phyloP scores from a whole-genome alignment of 169 alveolate genomes.

The Plasmodium inui region DNA sequence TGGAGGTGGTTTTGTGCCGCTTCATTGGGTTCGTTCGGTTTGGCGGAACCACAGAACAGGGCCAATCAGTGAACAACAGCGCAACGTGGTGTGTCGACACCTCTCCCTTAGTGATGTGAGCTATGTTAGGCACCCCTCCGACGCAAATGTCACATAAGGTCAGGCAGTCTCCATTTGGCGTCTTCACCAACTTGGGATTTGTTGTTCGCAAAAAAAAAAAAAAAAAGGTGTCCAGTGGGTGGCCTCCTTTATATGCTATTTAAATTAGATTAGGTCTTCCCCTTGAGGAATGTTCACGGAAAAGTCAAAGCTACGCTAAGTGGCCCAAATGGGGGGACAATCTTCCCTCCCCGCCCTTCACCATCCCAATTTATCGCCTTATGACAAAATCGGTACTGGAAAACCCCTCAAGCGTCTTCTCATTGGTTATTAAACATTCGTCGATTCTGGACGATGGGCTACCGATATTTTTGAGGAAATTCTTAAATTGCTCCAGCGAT shows the following conservation, averaged over 20 bases:
- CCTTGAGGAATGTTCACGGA: background rate
- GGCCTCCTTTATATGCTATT: background rate
- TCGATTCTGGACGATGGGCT: conserved; percentile 82
- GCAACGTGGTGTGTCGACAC: background rate
- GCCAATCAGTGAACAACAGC: background rate
- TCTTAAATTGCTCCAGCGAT: conserved; percentile 74
- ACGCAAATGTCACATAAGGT: background rate
- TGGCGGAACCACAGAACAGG: background rate
- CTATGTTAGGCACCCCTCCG: background rate
- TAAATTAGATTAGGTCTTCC: background rate
- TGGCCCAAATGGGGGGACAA: background rate
- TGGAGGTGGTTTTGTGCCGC: background rate
- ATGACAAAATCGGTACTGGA: conserved; percentile 33
- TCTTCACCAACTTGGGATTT: background rate
- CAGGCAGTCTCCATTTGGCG: background rate
- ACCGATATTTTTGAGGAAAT: conserved; percentile 79
- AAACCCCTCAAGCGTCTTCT: conserved; percentile 27
- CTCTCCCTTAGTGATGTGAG: background rate
- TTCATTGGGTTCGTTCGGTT: background rate
- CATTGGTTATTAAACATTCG: conserved; percentile 79
- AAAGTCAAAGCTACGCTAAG: background rate
- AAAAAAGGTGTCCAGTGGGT: background rate
- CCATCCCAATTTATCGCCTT: conserved; percentile 8
- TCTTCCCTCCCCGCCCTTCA: background rate
- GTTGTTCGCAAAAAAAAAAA: background rate